Base-by-base conservation (phyloP, 2,329 filamentous ascomycete genomes). In the Mycosphaerella arachidis region DNA sequence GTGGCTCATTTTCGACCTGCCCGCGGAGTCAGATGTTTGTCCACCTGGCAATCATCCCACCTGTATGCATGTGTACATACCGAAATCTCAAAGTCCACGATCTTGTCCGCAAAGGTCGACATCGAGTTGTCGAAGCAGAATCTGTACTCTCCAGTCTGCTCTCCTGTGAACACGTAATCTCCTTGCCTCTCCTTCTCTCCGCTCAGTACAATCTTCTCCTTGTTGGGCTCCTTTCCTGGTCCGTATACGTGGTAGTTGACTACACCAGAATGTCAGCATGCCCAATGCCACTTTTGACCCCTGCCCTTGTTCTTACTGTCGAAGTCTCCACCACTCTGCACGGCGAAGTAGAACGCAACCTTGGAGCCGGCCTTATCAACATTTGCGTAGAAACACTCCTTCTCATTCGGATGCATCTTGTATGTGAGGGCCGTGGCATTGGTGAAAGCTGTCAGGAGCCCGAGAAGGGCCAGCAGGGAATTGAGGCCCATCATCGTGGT, bases 61-160 rank as follows among this genome's bases (percentile, higher is more conserved):
- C 6, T 29, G 12, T 48, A 18, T 18, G n/a, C 24, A 12, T 4
- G 4, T 50, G 4, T 4, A 78, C 88, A 63, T 80, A 94, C 93
- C 63, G 92, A 85, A 73, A 99, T 96, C 79, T 99, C 94, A 72
- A 99, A 97, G 76, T 99, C 94, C 65, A 99, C 92, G 74, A 91
- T 87, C 80, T 99, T 99, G 79, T 99, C 94, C 55, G 92, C 88
- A 74, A 96, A 97, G 0, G 93, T 97, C 73, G 90, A 96, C 90
- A 99, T 96, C 74, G 94, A 89, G 73, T 99, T 99, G 78, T 92
- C 90, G 82, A 99, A 99, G 84, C 94, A 99, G 81, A 99, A 97
- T 56, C 87, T 86, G 79, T 97, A 97, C 72, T 97, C 93, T 66
- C 94, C 94, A 6, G 84, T 73, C 55, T 91, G 86, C 71, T 91